These are phyloP conservation scores for Tuber calosporum DNA, from an alignment of 495 filamentous ascomycete species.

Conservation along the genomic window DNA sequence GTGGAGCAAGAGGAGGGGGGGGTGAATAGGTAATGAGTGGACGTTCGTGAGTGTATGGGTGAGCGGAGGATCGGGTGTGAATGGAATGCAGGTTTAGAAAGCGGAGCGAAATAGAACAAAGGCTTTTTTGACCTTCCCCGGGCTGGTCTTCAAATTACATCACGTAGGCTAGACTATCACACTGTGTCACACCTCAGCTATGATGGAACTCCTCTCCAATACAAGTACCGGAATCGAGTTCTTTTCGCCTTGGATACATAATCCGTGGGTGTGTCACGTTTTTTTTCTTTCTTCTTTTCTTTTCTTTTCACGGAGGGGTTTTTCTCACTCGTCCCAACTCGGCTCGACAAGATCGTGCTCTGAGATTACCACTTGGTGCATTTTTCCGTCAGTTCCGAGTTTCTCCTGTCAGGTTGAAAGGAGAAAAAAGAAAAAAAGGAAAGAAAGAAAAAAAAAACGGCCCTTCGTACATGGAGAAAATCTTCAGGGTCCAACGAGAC, in stretches of 20 bases:
- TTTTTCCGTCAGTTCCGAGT: background rate
- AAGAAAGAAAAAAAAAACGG: too few relatives aligned
- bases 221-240: background rate
- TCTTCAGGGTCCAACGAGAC: background rate
- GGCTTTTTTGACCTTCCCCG: background rate
- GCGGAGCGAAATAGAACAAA: background rate
- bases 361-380: background rate
- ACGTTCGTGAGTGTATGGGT: background rate
- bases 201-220: background rate
- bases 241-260: too few relatives aligned
- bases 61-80: background rate
- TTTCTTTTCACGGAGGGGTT: background rate
- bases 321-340: background rate
- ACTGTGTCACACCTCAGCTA: conserved; percentile 2
- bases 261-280: too few relatives aligned
- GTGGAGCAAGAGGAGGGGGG: background rate
- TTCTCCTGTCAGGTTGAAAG: background rate
- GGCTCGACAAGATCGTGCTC: background rate
- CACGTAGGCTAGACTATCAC: background rate
- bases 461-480: background rate
- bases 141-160: background rate
- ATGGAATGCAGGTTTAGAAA: background rate
- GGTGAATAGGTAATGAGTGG: background rate
- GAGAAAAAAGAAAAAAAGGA: too few relatives aligned
- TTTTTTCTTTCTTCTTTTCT: too few relatives aligned